Evolutionary conservation across 148 eudicot species (phyloP).

Genomic region (Gaultheria prostrata): DNA sequence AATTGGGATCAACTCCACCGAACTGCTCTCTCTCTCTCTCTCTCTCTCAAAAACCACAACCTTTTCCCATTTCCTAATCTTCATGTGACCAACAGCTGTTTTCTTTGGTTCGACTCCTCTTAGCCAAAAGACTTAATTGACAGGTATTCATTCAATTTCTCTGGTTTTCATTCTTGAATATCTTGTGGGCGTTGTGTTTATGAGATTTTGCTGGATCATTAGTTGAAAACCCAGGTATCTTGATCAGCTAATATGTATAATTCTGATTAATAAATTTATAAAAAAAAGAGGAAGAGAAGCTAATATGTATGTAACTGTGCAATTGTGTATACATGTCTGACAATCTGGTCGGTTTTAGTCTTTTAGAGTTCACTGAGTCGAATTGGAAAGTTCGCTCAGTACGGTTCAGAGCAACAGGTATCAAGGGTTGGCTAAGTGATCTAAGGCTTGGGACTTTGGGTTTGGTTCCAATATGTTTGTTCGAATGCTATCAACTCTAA

Average conservation of each 20-base stretch:
- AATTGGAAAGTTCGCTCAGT: too few relatives aligned
- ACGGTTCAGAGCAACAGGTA: too few relatives aligned
- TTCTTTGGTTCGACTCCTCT: too few relatives aligned
- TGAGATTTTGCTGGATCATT: not conserved
- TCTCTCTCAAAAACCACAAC: not conserved
- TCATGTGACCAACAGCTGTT: not conserved
- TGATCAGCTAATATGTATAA: not conserved
- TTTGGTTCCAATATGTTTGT: not conserved
- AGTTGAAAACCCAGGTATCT: not conserved
- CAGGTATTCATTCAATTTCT: not conserved
- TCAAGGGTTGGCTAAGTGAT: too few relatives aligned
- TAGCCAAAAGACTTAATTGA: not conserved
- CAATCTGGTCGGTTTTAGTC: not conserved
- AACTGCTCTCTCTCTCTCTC: not conserved
- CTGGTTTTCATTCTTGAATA: not conserved
- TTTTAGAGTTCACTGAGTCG: not conserved
- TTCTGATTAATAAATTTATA: too few relatives aligned
- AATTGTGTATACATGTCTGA: not conserved
- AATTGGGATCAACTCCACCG: not conserved
- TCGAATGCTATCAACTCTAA: too few relatives aligned
- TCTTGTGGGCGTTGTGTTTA: not conserved
- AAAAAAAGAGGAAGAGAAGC: not conserved
- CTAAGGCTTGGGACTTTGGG: not conserved
- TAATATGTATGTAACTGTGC: not conserved
- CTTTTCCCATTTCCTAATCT: not conserved